Evolutionary conservation across 352 stramenopile genomes (phyloP).

Genomic region (Globisporangium sylvaticum): DNA sequence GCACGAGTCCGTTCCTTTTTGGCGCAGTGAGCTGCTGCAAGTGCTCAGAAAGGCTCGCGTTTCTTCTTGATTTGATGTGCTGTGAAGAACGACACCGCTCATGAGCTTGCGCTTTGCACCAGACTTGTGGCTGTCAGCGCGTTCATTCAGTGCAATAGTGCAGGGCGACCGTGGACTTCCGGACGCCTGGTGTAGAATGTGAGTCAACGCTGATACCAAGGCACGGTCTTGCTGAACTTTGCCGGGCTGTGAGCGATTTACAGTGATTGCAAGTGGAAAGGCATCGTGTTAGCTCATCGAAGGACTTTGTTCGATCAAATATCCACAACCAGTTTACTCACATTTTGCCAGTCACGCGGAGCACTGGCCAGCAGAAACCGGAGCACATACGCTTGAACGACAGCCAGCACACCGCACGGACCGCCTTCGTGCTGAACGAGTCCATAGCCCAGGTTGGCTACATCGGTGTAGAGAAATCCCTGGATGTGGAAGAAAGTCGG

Average conservation of each 20-base stretch:
- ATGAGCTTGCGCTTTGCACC: conserved; percentile 44
- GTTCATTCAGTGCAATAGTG: conserved; percentile 34
- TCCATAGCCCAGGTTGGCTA: conserved; percentile 71
- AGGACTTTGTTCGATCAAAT: not conserved
- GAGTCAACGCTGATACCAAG: conserved; percentile 42
- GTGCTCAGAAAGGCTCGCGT: conserved; percentile 32
- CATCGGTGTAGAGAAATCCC: conserved; percentile 66
- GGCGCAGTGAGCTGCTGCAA: conserved; percentile 47
- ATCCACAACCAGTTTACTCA: conserved; percentile 22
- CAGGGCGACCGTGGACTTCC: conserved; percentile 21
- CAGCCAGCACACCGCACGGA: conserved; percentile 93
- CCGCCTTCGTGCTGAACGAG: conserved; percentile 92
- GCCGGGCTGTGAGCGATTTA: conserved; percentile 27
- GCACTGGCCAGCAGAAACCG: conserved; percentile 53
- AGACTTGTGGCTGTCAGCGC: not conserved
- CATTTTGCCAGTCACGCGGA: conserved; percentile 57
- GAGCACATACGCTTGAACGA: conserved; percentile 91
- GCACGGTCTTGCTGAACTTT: conserved; percentile 33
- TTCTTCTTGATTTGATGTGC: conserved; percentile 30
- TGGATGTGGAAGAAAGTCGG: conserved; percentile 14
- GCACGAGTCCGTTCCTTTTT: conserved; percentile 62
- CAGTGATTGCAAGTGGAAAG: conserved; percentile 13
- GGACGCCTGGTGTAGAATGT: conserved; percentile 68
- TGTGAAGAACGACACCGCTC: conserved; percentile 30
- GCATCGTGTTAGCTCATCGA: not conserved